These are phyloP conservation scores for Taphrina populina DNA, from an alignment of 1,139 yeast genomes.

Conservation along the genomic window DNA sequence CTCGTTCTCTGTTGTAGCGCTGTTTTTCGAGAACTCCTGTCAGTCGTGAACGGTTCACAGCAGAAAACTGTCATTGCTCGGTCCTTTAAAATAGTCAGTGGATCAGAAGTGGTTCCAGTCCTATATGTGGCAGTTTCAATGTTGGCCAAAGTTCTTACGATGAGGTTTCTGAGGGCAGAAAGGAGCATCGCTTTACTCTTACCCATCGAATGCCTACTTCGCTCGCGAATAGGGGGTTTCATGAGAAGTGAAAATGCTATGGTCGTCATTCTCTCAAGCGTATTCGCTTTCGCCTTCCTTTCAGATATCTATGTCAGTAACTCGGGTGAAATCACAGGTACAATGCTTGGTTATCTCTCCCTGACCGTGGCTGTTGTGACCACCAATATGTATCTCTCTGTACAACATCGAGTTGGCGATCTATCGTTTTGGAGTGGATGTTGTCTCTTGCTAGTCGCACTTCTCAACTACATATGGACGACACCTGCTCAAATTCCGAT, in stretches of 20 bases:
- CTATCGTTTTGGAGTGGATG: not conserved
- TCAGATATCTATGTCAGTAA: too few species aligned
- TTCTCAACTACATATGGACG: not conserved
- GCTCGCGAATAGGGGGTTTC: constrained; percentile 11
- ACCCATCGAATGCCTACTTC: constrained; percentile 1
- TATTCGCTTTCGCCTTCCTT: not conserved
- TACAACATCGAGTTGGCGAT: not conserved
- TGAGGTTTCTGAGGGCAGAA: constrained; percentile 6
- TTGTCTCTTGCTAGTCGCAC: not conserved
- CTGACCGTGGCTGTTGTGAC: not conserved
- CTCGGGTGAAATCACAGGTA: too few species aligned
- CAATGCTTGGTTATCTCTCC: constrained; percentile 1
- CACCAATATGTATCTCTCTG: not conserved
- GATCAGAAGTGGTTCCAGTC: not conserved
- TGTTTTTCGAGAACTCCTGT: not conserved
- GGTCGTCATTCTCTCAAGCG: not conserved
- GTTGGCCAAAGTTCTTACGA: constrained; percentile 4
- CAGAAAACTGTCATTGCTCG: not conserved
- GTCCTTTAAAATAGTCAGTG: not conserved
- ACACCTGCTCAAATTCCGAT: not conserved
- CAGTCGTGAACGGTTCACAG: not conserved
- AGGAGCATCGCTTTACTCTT: constrained; percentile 4
- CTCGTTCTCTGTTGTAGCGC: constrained; percentile 2
- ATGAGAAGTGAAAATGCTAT: not conserved
- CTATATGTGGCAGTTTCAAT: not conserved